phyloP scores from a whole-genome alignment of 2,329 filamentous ascomycete species.

The Alternaria triticina region DNA sequence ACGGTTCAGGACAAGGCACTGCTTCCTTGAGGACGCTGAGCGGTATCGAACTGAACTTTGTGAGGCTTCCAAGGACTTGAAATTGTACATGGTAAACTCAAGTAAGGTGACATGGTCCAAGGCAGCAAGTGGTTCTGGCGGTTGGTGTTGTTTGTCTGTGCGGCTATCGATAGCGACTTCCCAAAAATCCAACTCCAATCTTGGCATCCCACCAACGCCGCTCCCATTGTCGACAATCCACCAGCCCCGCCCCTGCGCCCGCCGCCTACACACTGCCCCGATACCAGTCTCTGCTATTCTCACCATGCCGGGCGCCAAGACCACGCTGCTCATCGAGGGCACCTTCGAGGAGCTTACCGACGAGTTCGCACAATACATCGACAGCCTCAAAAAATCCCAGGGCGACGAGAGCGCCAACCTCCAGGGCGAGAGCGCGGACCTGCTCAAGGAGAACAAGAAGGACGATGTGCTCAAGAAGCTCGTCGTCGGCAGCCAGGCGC shows the following conservation, averaged over 20 bases:
- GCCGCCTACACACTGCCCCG: conserved; percentile 24
- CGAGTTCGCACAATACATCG: conserved; percentile 94
- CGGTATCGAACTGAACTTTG: background rate
- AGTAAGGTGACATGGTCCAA: background rate
- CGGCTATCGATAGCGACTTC: conserved; percentile 25
- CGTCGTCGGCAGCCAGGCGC: conserved; percentile 75
- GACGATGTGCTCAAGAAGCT: conserved; percentile 90
- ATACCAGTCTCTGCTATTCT: conserved; percentile 28
- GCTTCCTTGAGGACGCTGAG: background rate
- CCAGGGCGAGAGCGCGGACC: conserved; percentile 70
- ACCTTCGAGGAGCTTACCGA: conserved; percentile 89
- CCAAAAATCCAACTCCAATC: conserved; percentile 34
- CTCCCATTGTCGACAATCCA: conserved; percentile 31
- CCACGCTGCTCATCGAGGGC: conserved; percentile 81
- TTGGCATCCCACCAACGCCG: conserved; percentile 40
- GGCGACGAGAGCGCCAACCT: conserved; percentile 61
- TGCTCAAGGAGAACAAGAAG: conserved; percentile 71
- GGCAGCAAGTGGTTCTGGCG: background rate
- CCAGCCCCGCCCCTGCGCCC: conserved; percentile 26
- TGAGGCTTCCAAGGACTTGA: background rate
- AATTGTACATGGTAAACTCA: background rate
- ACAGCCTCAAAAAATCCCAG: conserved; percentile 72
- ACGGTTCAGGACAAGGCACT: background rate
- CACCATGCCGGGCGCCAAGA: conserved; percentile 66
- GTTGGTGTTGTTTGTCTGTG: conserved; percentile 1